A percentile compares a stretch with the other conserved stretches of the same genome.
phyloP scores from a whole-genome alignment of 2,329 filamentous ascomycete genomes.

The Stagonosporopsis rhizophila region DNA sequence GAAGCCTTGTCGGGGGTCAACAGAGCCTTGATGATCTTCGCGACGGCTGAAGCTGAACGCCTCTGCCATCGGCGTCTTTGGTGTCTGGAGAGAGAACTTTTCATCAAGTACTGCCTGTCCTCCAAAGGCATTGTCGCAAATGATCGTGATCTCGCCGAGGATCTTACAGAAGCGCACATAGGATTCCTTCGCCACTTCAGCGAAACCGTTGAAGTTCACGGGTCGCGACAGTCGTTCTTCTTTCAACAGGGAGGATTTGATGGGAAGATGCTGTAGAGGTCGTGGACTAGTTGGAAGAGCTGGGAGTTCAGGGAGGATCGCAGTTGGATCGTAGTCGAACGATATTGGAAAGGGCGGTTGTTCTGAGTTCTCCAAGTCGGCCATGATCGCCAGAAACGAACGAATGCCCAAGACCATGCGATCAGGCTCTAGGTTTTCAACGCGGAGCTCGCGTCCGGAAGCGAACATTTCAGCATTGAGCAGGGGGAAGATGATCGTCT shows the following conservation, averaged over 20 bases:
- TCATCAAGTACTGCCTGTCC: conserved; percentile 95
- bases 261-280: conserved; percentile 39
- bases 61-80: conserved; percentile 93
- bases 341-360: conserved; percentile 84
- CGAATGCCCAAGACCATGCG: conserved; percentile 97
- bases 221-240: conserved; percentile 72
- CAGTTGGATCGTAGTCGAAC: conserved; percentile 57
- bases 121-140: conserved; percentile 96
- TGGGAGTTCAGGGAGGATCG: conserved; percentile 48
- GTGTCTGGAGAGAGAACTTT: conserved; percentile 85
- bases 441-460: conserved; percentile 76
- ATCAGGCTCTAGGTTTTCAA: conserved; percentile 94
- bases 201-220: conserved; percentile 67
- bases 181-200: conserved; percentile 80
- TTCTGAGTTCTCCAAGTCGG: conserved; percentile 86
- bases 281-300: conserved; percentile 44
- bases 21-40: conserved; percentile 75
- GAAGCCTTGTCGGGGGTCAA: conserved; percentile 90
- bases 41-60: conserved; percentile 89
- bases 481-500: conserved; percentile 89
- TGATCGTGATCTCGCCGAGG: conserved; percentile 90
- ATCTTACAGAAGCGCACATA: conserved; percentile 95
- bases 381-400: conserved; percentile 91
- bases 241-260: conserved; percentile 52
- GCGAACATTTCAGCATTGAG: conserved; percentile 91